Conservation (phyloP, 202 grass and related monocot genomes). For the Eragrostis tef region DNA sequence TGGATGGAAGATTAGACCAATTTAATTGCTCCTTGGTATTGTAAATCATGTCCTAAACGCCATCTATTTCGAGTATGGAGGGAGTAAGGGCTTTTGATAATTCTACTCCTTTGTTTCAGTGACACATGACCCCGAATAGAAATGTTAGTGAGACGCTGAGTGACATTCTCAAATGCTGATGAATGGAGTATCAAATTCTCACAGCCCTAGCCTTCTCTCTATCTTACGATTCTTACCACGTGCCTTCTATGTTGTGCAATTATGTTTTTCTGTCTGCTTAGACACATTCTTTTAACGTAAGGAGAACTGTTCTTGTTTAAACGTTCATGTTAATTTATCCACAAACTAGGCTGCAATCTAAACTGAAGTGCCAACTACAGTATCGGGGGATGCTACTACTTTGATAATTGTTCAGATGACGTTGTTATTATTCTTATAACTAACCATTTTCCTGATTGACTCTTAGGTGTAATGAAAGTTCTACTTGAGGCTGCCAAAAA, state of each 20-base stretch:
- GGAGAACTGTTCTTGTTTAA: background rate
- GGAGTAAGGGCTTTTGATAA: constrained; percentile 13
- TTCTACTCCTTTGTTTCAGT: background rate
- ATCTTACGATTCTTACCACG: background rate
- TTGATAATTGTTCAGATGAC: constrained; percentile 3
- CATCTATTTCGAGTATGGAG: too few relatives aligned
- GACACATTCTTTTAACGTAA: background rate
- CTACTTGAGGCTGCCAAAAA: constrained; percentile 67
- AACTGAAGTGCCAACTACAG: background rate
- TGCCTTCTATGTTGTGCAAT: constrained; percentile 6
- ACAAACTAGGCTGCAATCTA: background rate
- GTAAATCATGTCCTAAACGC: too few relatives aligned
- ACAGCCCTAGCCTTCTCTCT: background rate
- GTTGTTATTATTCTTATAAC: constrained; percentile 38
- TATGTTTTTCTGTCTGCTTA: background rate
- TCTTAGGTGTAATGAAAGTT: constrained; percentile 70
- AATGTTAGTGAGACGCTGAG: background rate
- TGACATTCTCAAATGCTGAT: constrained; percentile 1
- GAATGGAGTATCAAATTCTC: background rate
- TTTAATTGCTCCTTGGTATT: too few relatives aligned
- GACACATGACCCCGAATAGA: background rate
- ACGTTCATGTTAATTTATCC: background rate
- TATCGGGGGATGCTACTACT: background rate
- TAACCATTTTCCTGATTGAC: constrained; percentile 35
- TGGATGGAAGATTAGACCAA: too few relatives aligned